Evolutionary conservation across 2,329 filamentous ascomycete species (phyloP).

Genomic region (Fusarium globosum): DNA sequence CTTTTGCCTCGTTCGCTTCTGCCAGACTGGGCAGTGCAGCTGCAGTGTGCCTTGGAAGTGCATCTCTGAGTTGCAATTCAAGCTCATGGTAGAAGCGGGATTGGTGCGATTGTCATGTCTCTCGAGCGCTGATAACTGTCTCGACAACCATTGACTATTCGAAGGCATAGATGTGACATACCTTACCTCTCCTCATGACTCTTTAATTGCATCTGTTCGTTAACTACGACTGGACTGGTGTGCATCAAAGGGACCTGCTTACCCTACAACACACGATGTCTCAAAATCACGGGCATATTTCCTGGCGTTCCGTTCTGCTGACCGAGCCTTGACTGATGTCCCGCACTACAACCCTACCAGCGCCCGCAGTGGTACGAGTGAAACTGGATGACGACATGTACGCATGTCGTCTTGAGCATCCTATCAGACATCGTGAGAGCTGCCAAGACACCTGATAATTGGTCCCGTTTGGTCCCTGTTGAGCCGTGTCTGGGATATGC

Average conservation of each 20-base stretch:
- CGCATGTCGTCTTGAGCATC: conserved; percentile 12
- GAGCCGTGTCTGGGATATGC: conserved; percentile 10
- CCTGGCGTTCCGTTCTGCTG: conserved; percentile 3
- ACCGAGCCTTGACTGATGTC: conserved; percentile 30
- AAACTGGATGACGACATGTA: conserved; percentile 33
- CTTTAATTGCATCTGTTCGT: conserved; percentile 40
- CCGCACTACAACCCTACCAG: conserved; percentile 8
- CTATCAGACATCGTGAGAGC: conserved; percentile 9
- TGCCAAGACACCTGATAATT: conserved; percentile 14
- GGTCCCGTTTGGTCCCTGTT: background rate
- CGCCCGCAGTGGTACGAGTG: conserved; percentile 9
- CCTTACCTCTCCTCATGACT: conserved; percentile 26
- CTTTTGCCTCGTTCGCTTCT: conserved; percentile 10
- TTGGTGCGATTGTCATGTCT: background rate
- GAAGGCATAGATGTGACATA: conserved; percentile 3
- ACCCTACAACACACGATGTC: conserved; percentile 23
- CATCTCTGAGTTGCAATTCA: conserved; percentile 14
- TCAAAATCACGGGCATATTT: background rate
- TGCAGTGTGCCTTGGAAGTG: conserved; percentile 23
- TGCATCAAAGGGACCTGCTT: conserved; percentile 18
- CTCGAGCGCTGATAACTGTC: background rate
- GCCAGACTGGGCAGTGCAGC: conserved; percentile 19
- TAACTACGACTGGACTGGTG: conserved; percentile 16
- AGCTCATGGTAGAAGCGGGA: conserved; percentile 15
- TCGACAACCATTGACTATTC: conserved; percentile 8